Conservation (phyloP, 495 filamentous ascomycete genomes). For the Platismatia glauca region DNA sequence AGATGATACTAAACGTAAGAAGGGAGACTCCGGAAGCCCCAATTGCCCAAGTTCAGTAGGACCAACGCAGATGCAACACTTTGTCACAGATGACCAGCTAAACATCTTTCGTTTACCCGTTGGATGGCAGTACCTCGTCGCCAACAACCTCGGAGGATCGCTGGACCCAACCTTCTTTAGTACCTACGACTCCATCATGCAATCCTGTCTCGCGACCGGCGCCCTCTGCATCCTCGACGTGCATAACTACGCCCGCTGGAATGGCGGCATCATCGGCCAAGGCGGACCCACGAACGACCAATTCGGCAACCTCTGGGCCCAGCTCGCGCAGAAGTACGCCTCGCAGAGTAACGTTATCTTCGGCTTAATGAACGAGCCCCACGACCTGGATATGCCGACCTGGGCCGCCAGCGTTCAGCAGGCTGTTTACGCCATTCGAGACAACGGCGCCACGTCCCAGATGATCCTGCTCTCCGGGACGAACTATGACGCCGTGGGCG, state of each 20-base stretch:
- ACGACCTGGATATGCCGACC: constrained; percentile 35
- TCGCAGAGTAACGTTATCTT: constrained; percentile 40
- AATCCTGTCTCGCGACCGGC: constrained; percentile 47
- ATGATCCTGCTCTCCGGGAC: constrained; percentile 39
- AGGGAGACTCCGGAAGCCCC: background rate
- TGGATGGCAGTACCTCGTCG: constrained; percentile 44
- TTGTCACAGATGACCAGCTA: constrained; percentile 39
- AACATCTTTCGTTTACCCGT: constrained; percentile 48
- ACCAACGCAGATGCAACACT: constrained; percentile 47
- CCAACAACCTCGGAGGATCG: constrained; percentile 39
- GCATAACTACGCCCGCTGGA: constrained; percentile 51
- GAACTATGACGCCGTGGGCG: constrained; percentile 28
- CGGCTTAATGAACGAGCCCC: constrained; percentile 56
- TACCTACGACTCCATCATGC: constrained; percentile 46
- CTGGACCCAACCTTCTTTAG: constrained; percentile 38
- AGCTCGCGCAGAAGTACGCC: constrained; percentile 47
- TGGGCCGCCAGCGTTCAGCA: constrained; percentile 47
- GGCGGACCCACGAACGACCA: constrained; percentile 37
- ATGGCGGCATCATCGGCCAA: constrained; percentile 45
- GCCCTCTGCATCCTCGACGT: constrained; percentile 49
- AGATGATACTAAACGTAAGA: background rate
- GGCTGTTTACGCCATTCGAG: constrained; percentile 47
- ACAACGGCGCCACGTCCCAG: constrained; percentile 44
- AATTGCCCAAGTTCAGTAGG: constrained; percentile 5
- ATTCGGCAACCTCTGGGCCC: constrained; percentile 44